A percentile compares a stretch with the other conserved stretches of the same genome.
These are phyloP conservation scores for Exophiala calicioides DNA, from an alignment of 2,329 filamentous ascomycete genomes.

Conservation along the genomic window DNA sequence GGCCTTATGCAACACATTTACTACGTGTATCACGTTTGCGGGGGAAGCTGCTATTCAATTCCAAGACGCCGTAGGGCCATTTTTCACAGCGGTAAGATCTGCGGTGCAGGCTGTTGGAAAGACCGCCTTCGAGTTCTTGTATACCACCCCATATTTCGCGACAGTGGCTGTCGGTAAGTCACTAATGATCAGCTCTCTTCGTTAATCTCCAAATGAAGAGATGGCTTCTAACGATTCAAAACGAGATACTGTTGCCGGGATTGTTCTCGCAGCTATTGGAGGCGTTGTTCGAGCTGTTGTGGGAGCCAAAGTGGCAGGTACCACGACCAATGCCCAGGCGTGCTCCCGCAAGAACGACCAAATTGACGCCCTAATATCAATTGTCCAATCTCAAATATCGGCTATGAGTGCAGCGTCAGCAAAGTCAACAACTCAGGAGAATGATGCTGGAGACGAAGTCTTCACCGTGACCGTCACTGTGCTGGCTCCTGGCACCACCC, in stretches of 20 bases:
- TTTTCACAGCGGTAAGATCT: background rate
- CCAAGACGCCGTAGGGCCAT: background rate
- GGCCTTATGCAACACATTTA: background rate
- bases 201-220: no score
- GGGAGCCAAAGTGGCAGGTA: conserved; percentile 1
- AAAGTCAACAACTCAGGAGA: conserved; percentile 1
- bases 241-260: background rate
- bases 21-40: background rate
- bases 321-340: conserved; percentile 1
- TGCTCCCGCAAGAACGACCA: conserved; percentile 4
- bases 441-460: conserved; percentile 1
- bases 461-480: conserved; percentile 1
- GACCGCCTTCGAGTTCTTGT: background rate
- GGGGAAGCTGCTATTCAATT: background rate
- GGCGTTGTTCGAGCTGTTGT: conserved; percentile 2
- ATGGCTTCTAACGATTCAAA: background rate
- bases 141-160: background rate
- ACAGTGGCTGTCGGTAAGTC: conserved; percentile 2
- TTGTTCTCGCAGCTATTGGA: background rate
- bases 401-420: conserved; percentile 1
- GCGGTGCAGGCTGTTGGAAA: background rate
- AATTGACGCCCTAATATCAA: conserved; percentile 8
- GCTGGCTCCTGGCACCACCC: conserved; percentile 1
- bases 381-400: conserved; percentile 4
- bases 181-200: background rate